A percentile compares a stretch with the other conserved stretches of the same genome.
Conservation (phyloP, 805 yeast genomes). For the Komagataella phaffii region DNA sequence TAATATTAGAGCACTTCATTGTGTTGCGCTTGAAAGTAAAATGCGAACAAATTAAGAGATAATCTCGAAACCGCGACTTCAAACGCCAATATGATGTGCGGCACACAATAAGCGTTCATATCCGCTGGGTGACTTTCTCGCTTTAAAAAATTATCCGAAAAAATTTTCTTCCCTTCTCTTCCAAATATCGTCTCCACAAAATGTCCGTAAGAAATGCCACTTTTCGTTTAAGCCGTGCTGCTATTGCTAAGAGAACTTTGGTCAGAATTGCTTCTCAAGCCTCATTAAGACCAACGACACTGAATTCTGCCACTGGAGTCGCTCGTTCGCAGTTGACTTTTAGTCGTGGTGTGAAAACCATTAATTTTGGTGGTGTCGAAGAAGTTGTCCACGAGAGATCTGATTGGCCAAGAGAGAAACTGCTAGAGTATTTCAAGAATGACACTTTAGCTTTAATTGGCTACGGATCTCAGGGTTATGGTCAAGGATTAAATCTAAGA, state of each 20-base stretch:
- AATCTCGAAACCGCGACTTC: background rate
- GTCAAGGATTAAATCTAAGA: slow-evolving; percentile 98
- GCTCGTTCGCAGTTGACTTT: slow-evolving; percentile 31
- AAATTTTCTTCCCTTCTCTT: background rate
- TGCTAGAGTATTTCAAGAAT: slow-evolving; percentile 91
- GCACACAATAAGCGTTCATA: background rate
- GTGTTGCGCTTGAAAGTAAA: slow-evolving; percentile 10
- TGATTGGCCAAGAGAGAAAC: slow-evolving; percentile 99
- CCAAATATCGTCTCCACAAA: background rate
- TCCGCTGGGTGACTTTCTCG: background rate
- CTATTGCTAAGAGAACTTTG: slow-evolving; percentile 49
- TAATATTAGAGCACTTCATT: slow-evolving; percentile 42
- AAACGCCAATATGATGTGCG: background rate
- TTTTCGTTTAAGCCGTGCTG: slow-evolving; percentile 31
- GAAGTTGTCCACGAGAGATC: slow-evolving; percentile 97
- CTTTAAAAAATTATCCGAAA: background rate
- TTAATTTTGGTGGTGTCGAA: slow-evolving; percentile 91
- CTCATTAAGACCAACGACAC: slow-evolving; percentile 29
- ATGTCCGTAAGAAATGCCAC: slow-evolving; percentile 30
- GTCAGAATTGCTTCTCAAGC: slow-evolving; percentile 29
- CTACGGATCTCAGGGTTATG: slow-evolving; percentile 99
- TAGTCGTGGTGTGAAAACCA: slow-evolving; percentile 87
- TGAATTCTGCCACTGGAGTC: slow-evolving; percentile 9
- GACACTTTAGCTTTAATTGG: slow-evolving; percentile 97
- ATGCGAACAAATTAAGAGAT: background rate